Conservation (phyloP, 176 grass and related monocot species). For the Secale cereale region DNA sequence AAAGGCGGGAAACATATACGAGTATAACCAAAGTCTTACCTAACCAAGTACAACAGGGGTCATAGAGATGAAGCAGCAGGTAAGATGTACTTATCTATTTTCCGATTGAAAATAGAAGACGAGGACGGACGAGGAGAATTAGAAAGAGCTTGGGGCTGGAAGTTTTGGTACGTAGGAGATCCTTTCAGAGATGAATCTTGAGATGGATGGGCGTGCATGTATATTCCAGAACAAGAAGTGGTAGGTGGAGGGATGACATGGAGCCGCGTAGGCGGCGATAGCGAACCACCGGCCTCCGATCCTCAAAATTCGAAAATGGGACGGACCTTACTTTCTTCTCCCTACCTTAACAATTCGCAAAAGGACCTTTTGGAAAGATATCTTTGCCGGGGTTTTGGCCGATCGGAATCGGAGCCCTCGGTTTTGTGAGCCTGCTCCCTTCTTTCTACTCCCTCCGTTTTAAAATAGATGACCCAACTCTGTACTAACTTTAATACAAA, state of each 20-base stretch:
- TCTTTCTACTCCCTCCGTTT: neutral
- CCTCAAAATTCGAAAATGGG: no score
- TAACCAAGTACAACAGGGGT: no score
- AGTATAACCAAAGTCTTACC: no score
- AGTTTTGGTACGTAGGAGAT: constrained; percentile 31
- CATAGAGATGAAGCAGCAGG: no score
- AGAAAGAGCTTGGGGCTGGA: constrained; percentile 7
- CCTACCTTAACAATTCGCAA: constrained; percentile 20
- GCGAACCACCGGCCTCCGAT: neutral
- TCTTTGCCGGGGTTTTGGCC: constrained; percentile 19
- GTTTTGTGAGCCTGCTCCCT: neutral
- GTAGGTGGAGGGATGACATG: constrained; percentile 52
- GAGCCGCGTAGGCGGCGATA: constrained; percentile 47
- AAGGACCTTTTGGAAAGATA: constrained; percentile 17
- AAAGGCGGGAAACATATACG: no score
- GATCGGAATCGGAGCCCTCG: neutral
- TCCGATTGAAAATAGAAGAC: neutral
- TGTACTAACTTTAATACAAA: no score
- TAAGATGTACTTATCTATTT: no score
- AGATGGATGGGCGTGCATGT: constrained; percentile 10
- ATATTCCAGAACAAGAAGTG: constrained; percentile 35
- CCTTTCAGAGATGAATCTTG: constrained; percentile 32
- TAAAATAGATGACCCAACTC: no score
- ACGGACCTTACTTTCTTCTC: neutral
- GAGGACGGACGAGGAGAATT: neutral